Base-by-base conservation (phyloP, 2,329 filamentous ascomycete genomes). In the Leptographium radiaticola region DNA sequence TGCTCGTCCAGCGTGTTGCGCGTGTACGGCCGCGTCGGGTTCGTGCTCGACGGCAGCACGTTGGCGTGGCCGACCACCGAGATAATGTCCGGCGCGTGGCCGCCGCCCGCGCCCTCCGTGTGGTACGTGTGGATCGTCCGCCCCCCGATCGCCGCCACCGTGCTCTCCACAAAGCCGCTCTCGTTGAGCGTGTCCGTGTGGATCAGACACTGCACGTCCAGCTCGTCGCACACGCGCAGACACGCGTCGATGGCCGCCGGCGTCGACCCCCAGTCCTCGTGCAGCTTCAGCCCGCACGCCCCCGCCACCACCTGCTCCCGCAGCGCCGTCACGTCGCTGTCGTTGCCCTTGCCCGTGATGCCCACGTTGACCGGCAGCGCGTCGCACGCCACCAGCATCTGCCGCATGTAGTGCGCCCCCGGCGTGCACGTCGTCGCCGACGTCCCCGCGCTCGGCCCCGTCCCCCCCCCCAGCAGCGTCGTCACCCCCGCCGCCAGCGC, bases 131-230 rank as follows among this genome's bases (percentile, higher is more conserved):
- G 91, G 63, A 97, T 95, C 1, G 89, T 87, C 57, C 91, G 83
- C 64, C 81, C 76, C 66, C 88, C 89, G 75, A 97, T 86, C 4
- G 90, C 83, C n/a, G 75, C 79, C 57, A 95, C 81, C 2, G 90
- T 95, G 56, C 87, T 85, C 69, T 96, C 91, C 51, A 97, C 91
- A 64, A 95, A 97, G n/a, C 91, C 91, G 18, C 87, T 91, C 68
- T 97, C 91, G 68, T 97, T 97, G 57, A 97, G 79, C 0, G 91
- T 96, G 67, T 97, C 91, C 0, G 90, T 96, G 67, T 96, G 91
- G 62, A 97, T 94, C 59, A 95, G 80, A 59, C 87, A 94, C 68
- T 97, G 91, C 31, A 97, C 81, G 64, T 97, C 91, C 53, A 88
- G 80, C 65, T 95, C 86, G 62, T 97, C 91, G 66, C 90, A 96